Percentiles rank a stretch among this genome's conserved stretches.
phyloP scores from a whole-genome alignment of 208 protist genomes.

The Wallacemonas sp. region DNA sequence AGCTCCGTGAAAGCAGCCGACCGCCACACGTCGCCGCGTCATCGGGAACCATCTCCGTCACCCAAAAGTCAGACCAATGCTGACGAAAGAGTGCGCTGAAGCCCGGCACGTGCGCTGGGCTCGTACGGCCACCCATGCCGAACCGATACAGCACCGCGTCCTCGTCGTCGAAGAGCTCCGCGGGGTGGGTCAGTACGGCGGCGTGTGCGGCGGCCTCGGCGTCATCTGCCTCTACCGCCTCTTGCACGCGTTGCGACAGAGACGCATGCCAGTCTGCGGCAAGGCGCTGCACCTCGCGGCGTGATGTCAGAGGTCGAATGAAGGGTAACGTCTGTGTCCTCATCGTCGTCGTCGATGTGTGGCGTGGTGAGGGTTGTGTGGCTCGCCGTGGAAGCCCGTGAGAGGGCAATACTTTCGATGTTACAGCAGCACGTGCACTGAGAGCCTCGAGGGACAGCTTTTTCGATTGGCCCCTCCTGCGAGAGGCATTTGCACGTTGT shows the following conservation, averaged over 20 bases:
- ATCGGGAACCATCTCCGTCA: slow-evolving; percentile 42
- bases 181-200: slow-evolving; percentile 34
- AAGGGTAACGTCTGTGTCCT: background rate
- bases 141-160: slow-evolving; percentile 55
- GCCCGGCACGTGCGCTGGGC: slow-evolving; percentile 23
- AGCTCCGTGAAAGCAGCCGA: slow-evolving; percentile 34
- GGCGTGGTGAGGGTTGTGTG: too few species aligned
- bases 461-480: too few species aligned
- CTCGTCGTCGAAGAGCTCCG: slow-evolving; percentile 53
- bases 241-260: slow-evolving; percentile 12
- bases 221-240: slow-evolving; percentile 11
- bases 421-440: too few species aligned
- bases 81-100: slow-evolving; percentile 71
- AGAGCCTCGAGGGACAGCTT: too few species aligned
- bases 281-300: slow-evolving; percentile 30
- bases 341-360: background rate
- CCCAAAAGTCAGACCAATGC: slow-evolving; percentile 43
- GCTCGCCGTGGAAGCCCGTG: too few species aligned
- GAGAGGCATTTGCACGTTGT: too few species aligned
- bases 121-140: slow-evolving; percentile 71
- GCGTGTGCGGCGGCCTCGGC: too few species aligned
- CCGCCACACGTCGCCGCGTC: slow-evolving; percentile 19
- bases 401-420: too few species aligned
- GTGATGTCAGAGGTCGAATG: slow-evolving; percentile 26
- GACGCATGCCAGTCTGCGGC: slow-evolving; percentile 8